Evolutionary conservation across 2,329 filamentous ascomycete genomes (phyloP).

Genomic region (Akanthomyces lecanii): DNA sequence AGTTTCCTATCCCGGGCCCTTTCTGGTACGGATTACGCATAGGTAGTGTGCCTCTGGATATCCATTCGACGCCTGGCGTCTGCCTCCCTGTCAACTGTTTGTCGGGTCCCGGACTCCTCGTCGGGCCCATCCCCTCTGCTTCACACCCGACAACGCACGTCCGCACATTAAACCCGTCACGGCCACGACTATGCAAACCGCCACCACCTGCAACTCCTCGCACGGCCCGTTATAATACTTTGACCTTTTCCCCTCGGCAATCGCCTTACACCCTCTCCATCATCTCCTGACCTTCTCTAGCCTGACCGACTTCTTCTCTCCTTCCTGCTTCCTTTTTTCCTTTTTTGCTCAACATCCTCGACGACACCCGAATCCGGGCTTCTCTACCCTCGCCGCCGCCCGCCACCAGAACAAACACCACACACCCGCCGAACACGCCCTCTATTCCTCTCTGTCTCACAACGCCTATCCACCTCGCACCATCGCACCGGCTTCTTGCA

Average conservation of each 20-base stretch:
- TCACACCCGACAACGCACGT: slow-evolving; percentile 6
- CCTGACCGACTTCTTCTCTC: not conserved
- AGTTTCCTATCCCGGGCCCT: no score
- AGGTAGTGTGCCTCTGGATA: not conserved
- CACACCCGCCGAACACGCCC: not conserved
- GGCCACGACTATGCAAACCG: slow-evolving; percentile 1
- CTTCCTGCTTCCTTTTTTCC: not conserved
- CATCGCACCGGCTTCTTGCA: not conserved
- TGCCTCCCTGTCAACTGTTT: not conserved
- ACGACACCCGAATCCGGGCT: not conserved
- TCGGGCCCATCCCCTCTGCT: slow-evolving; percentile 1
- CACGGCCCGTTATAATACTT: slow-evolving; percentile 11
- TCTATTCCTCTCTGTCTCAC: slow-evolving; percentile 3
- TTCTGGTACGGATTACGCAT: no score
- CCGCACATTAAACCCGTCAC: not conserved
- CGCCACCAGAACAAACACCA: not conserved
- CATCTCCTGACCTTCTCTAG: not conserved
- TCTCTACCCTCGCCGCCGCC: not conserved
- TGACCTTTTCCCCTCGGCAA: not conserved
- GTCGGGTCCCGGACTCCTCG: not conserved
- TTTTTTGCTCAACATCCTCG: not conserved
- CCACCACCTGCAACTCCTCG: slow-evolving; percentile 1
- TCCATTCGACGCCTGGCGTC: not conserved
- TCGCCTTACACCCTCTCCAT: not conserved
- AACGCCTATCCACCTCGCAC: slow-evolving; percentile 3